phyloP scores from a whole-genome alignment of 352 stramenopile species.

The Phytopythium aichiense region DNA sequence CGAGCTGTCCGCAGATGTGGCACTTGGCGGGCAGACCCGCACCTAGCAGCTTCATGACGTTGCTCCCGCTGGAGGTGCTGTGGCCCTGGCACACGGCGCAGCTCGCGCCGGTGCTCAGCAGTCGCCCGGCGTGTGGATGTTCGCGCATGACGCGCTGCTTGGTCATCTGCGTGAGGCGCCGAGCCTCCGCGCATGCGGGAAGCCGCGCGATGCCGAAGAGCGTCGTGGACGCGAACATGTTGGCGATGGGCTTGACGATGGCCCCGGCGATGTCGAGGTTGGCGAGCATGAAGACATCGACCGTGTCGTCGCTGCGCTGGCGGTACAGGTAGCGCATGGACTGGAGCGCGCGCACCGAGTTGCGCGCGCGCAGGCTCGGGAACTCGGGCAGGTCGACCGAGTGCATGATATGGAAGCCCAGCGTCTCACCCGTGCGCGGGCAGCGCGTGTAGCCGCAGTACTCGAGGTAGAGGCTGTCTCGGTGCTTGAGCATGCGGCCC shows the following conservation, averaged over 20 bases:
- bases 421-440: conserved; percentile 30
- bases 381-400: conserved; percentile 61
- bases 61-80: conserved; percentile 5
- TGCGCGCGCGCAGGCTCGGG: conserved; percentile 36
- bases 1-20: conserved; percentile 35
- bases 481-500: conserved; percentile 40
- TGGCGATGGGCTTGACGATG: conserved; percentile 33
- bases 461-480: conserved; percentile 59
- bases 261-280: conserved; percentile 42
- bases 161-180: conserved; percentile 51
- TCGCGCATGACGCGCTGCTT: conserved; percentile 13
- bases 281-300: conserved; percentile 64
- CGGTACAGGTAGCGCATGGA: conserved; percentile 54
- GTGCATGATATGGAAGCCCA: conserved; percentile 71
- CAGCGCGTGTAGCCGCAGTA: conserved; percentile 37
- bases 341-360: conserved; percentile 50
- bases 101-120: not conserved
- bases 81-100: conserved; percentile 33
- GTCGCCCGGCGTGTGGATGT: conserved; percentile 18
- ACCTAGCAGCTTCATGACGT: conserved; percentile 32
- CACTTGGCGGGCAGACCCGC: conserved; percentile 24
- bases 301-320: conserved; percentile 39
- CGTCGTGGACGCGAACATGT: conserved; percentile 36
- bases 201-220: conserved; percentile 42
- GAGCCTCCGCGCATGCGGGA: conserved; percentile 48